Conservation (phyloP, 2,329 filamentous ascomycete species). For the Diplodia mutila region DNA sequence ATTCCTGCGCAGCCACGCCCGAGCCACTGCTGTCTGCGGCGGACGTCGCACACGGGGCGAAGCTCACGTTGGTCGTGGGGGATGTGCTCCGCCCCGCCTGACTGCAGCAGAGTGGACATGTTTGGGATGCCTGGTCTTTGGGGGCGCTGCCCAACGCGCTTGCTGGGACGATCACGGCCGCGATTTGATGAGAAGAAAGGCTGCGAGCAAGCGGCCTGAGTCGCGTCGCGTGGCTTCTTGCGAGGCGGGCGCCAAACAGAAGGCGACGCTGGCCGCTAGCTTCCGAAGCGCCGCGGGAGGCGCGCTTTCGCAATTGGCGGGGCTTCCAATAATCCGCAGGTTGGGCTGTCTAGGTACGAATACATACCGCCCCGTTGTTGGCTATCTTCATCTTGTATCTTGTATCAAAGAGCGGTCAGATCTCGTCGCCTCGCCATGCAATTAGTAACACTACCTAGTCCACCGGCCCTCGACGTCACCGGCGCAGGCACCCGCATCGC, state of each 20-base stretch:
- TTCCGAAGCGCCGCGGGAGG: conserved; percentile 16
- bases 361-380: not conserved
- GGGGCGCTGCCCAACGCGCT: conserved; percentile 7
- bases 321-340: conserved; percentile 10
- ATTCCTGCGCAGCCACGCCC: too few relatives aligned
- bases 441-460: too few relatives aligned
- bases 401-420: conserved; percentile 12
- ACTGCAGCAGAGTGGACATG: conserved; percentile 1
- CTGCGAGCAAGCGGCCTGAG: not conserved
- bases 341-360: not conserved
- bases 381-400: not conserved
- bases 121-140: conserved; percentile 7
- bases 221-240: conserved; percentile 5
- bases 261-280: not conserved
- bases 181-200: conserved; percentile 1
- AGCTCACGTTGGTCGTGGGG: conserved; percentile 3
- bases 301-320: conserved; percentile 11
- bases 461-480: not conserved
- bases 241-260: conserved; percentile 22
- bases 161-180: conserved; percentile 5
- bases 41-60: too few relatives aligned
- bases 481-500: not conserved
- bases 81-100: conserved; percentile 3
- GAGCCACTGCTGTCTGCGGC: too few relatives aligned
- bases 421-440: not conserved